Percentiles rank a stretch among this genome's conserved stretches.
These are phyloP conservation scores for Fusarium falciforme DNA, from an alignment of 2,329 filamentous ascomycete genomes.

Conservation along the genomic window DNA sequence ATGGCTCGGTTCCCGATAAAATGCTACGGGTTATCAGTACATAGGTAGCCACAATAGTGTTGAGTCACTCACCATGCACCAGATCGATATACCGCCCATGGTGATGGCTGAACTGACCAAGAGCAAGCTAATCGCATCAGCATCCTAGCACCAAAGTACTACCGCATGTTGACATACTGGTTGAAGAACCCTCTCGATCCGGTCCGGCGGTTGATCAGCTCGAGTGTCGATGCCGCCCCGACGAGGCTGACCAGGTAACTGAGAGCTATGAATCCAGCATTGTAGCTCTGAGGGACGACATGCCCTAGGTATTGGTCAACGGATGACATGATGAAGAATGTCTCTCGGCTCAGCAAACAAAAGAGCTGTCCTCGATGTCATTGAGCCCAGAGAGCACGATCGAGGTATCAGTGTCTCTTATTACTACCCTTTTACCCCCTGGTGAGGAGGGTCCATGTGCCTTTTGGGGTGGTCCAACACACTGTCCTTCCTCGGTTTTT, in stretches of 20 bases:
- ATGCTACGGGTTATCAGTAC: slow-evolving; percentile 5
- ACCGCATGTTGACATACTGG: slow-evolving; percentile 62
- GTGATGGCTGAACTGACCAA: slow-evolving; percentile 72
- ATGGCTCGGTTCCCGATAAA: slow-evolving; percentile 85
- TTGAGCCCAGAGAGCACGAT: neutral
- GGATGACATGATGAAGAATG: slow-evolving; percentile 20
- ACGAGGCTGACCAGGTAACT: slow-evolving; percentile 82
- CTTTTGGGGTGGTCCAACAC: neutral
- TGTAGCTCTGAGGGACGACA: slow-evolving; percentile 61
- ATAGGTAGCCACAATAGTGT: neutral
- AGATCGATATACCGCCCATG: slow-evolving; percentile 80
- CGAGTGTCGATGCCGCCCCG: slow-evolving; percentile 81
- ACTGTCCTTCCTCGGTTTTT: neutral
- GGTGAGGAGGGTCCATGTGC: neutral
- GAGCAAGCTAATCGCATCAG: slow-evolving; percentile 60
- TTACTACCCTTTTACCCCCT: neutral
- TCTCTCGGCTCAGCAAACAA: neutral
- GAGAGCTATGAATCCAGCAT: slow-evolving; percentile 72
- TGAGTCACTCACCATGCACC: slow-evolving; percentile 69
- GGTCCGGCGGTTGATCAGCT: slow-evolving; percentile 81
- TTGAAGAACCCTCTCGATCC: slow-evolving; percentile 75
- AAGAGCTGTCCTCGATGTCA: neutral
- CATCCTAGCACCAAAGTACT: neutral
- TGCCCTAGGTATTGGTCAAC: slow-evolving; percentile 55
- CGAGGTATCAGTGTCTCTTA: neutral